These are phyloP conservation scores for Tulasnella sp. DNA, from an alignment of 768 basidiomycete genomes.

Conservation along the genomic window DNA sequence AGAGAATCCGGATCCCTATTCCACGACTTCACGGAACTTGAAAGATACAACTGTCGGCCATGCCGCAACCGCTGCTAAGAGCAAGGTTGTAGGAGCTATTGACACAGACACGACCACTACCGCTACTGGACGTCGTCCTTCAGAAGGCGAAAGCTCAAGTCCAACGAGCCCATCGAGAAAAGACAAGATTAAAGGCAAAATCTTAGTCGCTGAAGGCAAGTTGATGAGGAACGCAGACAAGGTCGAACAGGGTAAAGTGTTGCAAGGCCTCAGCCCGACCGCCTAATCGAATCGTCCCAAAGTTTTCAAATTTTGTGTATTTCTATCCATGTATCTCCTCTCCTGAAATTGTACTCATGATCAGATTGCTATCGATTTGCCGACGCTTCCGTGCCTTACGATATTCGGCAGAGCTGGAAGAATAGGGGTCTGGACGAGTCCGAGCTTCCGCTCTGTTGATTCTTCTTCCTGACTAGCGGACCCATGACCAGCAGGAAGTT, in stretches of 20 bases:
- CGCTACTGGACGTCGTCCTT: not conserved
- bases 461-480: not conserved
- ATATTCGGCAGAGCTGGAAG: not conserved
- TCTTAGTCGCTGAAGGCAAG: conserved; percentile 16
- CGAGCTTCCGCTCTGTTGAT: not conserved
- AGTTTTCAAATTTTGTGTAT: not conserved
- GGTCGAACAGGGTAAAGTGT: conserved; percentile 7
- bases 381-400: not conserved
- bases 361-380: not conserved
- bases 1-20: not conserved
- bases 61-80: not conserved
- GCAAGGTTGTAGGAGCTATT: not conserved
- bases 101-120: not conserved
- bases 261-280: not conserved
- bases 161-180: conserved; percentile 13
- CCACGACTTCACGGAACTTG: not conserved
- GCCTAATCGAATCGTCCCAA: not conserved
- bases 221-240: conserved; percentile 4
- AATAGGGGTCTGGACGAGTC: not conserved
- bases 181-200: conserved; percentile 22
- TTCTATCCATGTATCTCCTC: not conserved
- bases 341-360: not conserved
- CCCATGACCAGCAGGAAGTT: not conserved
- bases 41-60: not conserved
- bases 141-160: not conserved